Evolutionary conservation across 1,284 basidiomycete genomes (phyloP).

Genomic region (Tremellales sp.): DNA sequence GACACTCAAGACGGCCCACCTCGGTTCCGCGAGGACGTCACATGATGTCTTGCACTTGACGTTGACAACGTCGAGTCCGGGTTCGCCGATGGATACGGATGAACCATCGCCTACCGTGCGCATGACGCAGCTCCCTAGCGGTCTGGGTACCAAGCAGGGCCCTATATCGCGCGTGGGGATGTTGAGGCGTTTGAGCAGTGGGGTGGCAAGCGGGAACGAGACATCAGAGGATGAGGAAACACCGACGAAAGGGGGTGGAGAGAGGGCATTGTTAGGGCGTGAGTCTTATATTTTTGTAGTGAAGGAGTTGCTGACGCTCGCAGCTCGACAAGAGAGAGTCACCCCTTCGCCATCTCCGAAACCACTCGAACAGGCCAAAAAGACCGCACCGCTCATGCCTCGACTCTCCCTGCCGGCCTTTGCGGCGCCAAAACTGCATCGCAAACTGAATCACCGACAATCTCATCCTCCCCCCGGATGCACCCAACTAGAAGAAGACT

Average conservation of each 20-base stretch:
- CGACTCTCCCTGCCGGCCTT: slow-evolving; percentile 46
- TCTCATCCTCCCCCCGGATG: slow-evolving; percentile 39
- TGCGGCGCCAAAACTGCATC: slow-evolving; percentile 29
- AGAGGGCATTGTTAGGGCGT: slow-evolving; percentile 9
- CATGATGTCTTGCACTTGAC: slow-evolving; percentile 29
- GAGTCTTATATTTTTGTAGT: slow-evolving; percentile 1
- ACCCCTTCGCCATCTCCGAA: neutral
- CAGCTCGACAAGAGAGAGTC: slow-evolving; percentile 9
- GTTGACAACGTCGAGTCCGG: slow-evolving; percentile 42
- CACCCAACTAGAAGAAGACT: slow-evolving; percentile 36
- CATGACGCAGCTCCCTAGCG: neutral
- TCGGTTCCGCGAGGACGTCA: slow-evolving; percentile 10
- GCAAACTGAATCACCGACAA: slow-evolving; percentile 45
- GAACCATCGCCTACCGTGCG: slow-evolving; percentile 37
- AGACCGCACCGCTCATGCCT: slow-evolving; percentile 24
- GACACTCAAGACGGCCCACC: slow-evolving; percentile 17
- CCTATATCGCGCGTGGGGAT: slow-evolving; percentile 26
- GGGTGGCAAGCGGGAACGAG: slow-evolving; percentile 27
- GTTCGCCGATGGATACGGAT: slow-evolving; percentile 47
- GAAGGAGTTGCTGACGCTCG: slow-evolving; percentile 12
- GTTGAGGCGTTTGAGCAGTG: slow-evolving; percentile 34
- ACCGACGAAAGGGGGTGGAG: slow-evolving; percentile 41
- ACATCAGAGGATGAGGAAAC: slow-evolving; percentile 45
- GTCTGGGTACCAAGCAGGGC: slow-evolving; percentile 4
- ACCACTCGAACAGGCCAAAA: neutral